Base-by-base conservation (phyloP, 306 rosid species). In the Oxytropis ochrocephala region DNA sequence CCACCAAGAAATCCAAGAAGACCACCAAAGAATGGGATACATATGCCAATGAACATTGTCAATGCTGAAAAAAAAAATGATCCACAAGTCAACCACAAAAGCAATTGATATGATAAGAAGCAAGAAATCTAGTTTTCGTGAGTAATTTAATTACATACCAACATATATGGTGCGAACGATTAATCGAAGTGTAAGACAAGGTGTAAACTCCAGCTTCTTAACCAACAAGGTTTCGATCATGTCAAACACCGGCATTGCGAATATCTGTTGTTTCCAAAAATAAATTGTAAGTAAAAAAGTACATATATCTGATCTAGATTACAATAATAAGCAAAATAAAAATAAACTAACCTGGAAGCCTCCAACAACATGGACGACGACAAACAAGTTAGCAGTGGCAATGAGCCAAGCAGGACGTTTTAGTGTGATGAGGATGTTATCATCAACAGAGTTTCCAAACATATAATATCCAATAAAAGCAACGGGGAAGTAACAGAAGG, bases 1-100 rank as follows among this genome's bases (percentile, higher is more conserved):
- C 98, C 98, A 53, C 96, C 98, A 7, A 92, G 83, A 66, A 92
- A 85, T 69, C 98, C 98, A 24, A 92, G 95, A 62, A 92, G 91
- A 12, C 89, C 83, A 13, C 96, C 86, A 9, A 92, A 92, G 88
- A 92, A 92, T 0, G 98, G 98, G 27, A 92, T 4, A 4, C 85
- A 75, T 1, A 92, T 85, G 39, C 43, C 98, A 11, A 88, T 16
- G 0, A 88, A 0, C 95, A 83, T 85, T 5, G 98, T 92, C 14
- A 86, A 19, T 1, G 59, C 98, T 92, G 79, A 53, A 77, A 57
- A 30, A 55, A 17, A 36, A 44, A 75, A 57, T 33, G 11, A 30
- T 63, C 19, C 8, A 71, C 18, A 50, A 16, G 11, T 75, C 14
- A 55, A 36, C 11, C 38, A n/a, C 21, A 4, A 61, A 21, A 8